Evolutionary conservation across 352 stramenopile species (phyloP).

Genomic region (Globisporangium middletonii): DNA sequence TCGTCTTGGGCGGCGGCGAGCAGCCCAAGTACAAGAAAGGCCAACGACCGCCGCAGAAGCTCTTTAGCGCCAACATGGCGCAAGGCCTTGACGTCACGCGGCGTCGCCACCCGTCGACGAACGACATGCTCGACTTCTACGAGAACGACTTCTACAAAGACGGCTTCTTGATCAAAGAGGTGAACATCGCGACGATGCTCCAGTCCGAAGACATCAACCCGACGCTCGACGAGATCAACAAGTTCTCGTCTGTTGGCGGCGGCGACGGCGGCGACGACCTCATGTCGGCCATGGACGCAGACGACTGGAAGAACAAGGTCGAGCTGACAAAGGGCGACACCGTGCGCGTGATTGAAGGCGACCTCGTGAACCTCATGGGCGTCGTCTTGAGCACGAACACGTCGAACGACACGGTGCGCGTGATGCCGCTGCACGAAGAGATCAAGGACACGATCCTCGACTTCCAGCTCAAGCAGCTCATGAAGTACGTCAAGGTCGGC

Average conservation of each 20-base stretch:
- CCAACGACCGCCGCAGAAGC: slow-evolving; percentile 79
- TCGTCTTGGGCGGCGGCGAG: slow-evolving; percentile 66
- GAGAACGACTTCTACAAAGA: slow-evolving; percentile 88
- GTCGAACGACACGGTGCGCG: slow-evolving; percentile 80
- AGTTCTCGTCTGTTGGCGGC: slow-evolving; percentile 64
- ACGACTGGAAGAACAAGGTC: slow-evolving; percentile 88
- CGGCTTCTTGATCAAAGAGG: slow-evolving; percentile 83
- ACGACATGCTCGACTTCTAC: slow-evolving; percentile 87
- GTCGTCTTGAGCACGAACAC: slow-evolving; percentile 87
- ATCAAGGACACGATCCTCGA: slow-evolving; percentile 90
- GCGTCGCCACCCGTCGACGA: slow-evolving; percentile 60
- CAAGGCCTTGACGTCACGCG: slow-evolving; percentile 54
- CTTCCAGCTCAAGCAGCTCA: slow-evolving; percentile 85
- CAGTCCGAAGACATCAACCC: slow-evolving; percentile 82
- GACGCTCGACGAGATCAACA: slow-evolving; percentile 86
- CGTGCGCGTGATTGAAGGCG: slow-evolving; percentile 83
- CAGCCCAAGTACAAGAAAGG: slow-evolving; percentile 88
- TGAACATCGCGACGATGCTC: slow-evolving; percentile 85
- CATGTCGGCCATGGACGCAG: slow-evolving; percentile 61
- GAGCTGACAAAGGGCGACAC: slow-evolving; percentile 87
- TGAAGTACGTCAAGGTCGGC: slow-evolving; percentile 90
- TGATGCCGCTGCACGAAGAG: slow-evolving; percentile 88
- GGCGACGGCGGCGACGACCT: slow-evolving; percentile 67
- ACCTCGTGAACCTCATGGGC: slow-evolving; percentile 88
- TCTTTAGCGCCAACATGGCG: slow-evolving; percentile 72